Base-by-base conservation (phyloP, 805 yeast genomes). In the Wickerhamomyces chaumierensis region DNA sequence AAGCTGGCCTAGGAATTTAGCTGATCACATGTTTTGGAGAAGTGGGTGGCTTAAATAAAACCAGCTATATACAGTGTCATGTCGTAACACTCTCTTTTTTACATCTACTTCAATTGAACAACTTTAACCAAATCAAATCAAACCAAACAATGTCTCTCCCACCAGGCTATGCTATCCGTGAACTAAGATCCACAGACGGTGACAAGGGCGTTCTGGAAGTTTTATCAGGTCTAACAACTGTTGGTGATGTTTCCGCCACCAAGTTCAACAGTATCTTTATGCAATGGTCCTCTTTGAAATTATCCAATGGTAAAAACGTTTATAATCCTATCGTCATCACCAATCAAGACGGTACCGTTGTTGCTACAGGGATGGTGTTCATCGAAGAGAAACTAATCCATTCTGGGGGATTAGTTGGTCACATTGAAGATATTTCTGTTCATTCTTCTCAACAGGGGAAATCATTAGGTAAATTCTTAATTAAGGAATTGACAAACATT, bases 371-470 rank as follows among this genome's bases (percentile, higher is more conserved):
- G 0, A 77, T 81, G 56, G 61, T 90, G 13, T 51, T 92, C 11
- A 65, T 92, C 7, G 98, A 90, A 57, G 70, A 69, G 36, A 90
- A 90, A 58, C 61, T 81, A 45, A 86, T 92, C 45, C 98, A 90
- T 60, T 73, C 65, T 31, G 77, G 92, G 56, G 94, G 95, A 0
- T 59, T 69, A 38, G 94, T 85, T 4, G 97, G 97, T 2, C 97
- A 90, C 61, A 81, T 90, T 45, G 98, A 90, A 54, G 98, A 90
- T 56, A 90, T 90, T 43, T 81, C 96, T 1, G 94, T 90, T 4
- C 68, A 76, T 16, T 55, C 57, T 23, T 61, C 68, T 16, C 83
- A 83, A 55, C 96, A 88, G 53, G 98, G 98, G 6, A 78, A 80
- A 54, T 75, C 75, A 48, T 63, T 90, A 35, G 98, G 98, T 0